A percentile compares a stretch with the other conserved stretches of the same genome.
Conservation (phyloP, 805 yeast genomes). For the Wickerhamomyces silvicola region DNA sequence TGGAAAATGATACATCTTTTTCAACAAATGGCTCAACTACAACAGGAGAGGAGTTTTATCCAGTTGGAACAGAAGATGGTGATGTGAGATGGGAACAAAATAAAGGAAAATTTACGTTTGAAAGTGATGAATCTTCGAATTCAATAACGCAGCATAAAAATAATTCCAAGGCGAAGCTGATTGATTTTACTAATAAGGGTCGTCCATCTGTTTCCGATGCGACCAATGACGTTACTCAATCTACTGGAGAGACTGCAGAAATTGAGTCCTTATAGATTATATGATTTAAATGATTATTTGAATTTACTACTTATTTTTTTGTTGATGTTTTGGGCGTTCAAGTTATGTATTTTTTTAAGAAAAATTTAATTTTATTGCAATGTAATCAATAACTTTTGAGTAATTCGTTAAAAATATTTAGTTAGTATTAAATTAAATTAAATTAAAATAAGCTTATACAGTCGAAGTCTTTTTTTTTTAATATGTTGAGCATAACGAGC, state of each 20-base stretch:
- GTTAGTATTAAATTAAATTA: constrained; percentile 3
- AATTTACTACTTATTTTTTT: not conserved
- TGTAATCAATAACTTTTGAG: too few relatives aligned
- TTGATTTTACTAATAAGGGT: constrained; percentile 27
- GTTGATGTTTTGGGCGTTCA: not conserved
- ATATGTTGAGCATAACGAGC: constrained; percentile 54
- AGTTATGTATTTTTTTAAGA: too few relatives aligned
- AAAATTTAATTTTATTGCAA: too few relatives aligned
- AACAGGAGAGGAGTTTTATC: constrained; percentile 22
- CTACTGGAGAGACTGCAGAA: constrained; percentile 23
- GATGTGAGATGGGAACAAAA: constrained; percentile 18
- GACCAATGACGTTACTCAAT: constrained; percentile 23
- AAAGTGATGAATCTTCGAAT: constrained; percentile 20
- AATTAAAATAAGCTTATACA: not conserved
- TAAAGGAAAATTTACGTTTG: constrained; percentile 22
- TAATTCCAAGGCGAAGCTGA: constrained; percentile 28
- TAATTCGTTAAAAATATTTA: too few relatives aligned
- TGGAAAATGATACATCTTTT: constrained; percentile 15
- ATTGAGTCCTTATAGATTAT: constrained; percentile 19
- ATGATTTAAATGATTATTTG: not conserved
- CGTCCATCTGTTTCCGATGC: constrained; percentile 27
- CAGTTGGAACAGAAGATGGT: constrained; percentile 14
- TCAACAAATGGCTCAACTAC: constrained; percentile 10
- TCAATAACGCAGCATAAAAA: constrained; percentile 16
- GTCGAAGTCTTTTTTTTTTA: constrained; percentile 16